A percentile compares a stretch with the other conserved stretches of the same genome.
These are phyloP conservation scores for Umbilicaria muhlenbergii DNA, from an alignment of 495 filamentous ascomycete species.

Conservation along the genomic window DNA sequence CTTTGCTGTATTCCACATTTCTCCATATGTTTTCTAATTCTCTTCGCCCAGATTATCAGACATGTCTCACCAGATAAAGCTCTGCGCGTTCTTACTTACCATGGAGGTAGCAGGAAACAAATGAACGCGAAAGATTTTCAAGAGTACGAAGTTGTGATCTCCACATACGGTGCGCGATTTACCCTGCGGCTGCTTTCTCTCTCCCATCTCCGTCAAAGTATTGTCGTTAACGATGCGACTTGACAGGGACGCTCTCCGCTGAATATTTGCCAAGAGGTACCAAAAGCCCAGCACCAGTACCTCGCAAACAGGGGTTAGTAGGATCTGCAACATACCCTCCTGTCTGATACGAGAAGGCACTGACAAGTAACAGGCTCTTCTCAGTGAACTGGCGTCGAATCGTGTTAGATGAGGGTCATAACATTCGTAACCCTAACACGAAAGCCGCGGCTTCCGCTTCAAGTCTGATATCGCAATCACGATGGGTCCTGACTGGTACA, in stretches of 20 bases:
- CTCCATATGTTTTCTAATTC: no score
- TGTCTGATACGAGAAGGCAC: no score
- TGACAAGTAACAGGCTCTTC: conserved; percentile 30
- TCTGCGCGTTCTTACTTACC: conserved; percentile 59
- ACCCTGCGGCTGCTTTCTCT: conserved; percentile 1
- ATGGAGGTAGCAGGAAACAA: conserved; percentile 45
- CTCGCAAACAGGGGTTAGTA: conserved; percentile 14
- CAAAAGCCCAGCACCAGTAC: conserved; percentile 12
- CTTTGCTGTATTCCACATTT: no score
- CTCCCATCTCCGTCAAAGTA: background rate
- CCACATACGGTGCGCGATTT: conserved; percentile 48
- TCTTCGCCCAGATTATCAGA: conserved; percentile 43
- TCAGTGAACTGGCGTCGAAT: conserved; percentile 64
- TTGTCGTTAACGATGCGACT: background rate
- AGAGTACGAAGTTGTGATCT: conserved; percentile 61
- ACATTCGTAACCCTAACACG: conserved; percentile 62
- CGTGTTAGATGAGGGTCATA: conserved; percentile 80
- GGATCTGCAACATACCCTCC: no score
- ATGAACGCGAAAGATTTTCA: conserved; percentile 35
- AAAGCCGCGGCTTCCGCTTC: conserved; percentile 54
- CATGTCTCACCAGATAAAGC: conserved; percentile 47
- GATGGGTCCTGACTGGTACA: conserved; percentile 75
- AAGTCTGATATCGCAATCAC: conserved; percentile 48
- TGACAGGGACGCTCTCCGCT: conserved; percentile 18
- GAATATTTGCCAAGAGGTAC: conserved; percentile 23